Base-by-base conservation (phyloP, 164 flowering plant genomes). In the Piper longum region DNA sequence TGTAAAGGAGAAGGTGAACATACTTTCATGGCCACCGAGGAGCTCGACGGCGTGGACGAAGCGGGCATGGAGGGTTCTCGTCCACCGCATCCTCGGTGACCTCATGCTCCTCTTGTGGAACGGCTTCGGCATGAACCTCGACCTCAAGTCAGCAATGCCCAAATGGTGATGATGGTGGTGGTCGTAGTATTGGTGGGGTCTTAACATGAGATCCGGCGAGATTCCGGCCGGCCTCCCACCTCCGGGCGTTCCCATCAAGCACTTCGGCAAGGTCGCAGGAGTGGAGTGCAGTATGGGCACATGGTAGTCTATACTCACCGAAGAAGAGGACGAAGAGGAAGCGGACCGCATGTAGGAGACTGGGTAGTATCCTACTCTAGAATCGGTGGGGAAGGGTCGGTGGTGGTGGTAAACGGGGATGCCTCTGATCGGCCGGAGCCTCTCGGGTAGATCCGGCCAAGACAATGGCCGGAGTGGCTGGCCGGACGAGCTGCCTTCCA, bases 11-110 rank as follows among this genome's bases (percentile, higher is more conserved):
- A 11, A 36, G 45, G 36, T 19, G 48, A 4, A n/a, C 61, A 36
- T 79, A 85, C 91, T 85, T 78, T 85, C 91, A 80, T 85, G 91
- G 64, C 91, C 91, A 1, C 91, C 91, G 4, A 85, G 86, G 48
- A 80, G 87, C 71, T 85, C 87, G 13, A 85, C 91, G 17, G 91
- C 91, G 57, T 79, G 91, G 59, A 83, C 86, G 55, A 85, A 85
- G 26, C 86, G 77, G 54, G 86, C 82, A 61, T 85, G 91, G 41
- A 85, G 87, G 16, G 82, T 73, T 69, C 80, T 83, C 0, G 91
- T 85, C 88, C 91, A 85, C 8, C 88, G 75, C 91, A 85, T 85
- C 66, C 91, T 57, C 0, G 91, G 91, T 0, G 91, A 87, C 42
- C 91, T 73, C 82, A 80, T 78, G 66, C 80, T 83, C 60, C 91